Percentiles rank a stretch among this genome's conserved stretches.
Conservation (phyloP, 768 basidiomycete genomes). For the Crassisporium funariophilum region DNA sequence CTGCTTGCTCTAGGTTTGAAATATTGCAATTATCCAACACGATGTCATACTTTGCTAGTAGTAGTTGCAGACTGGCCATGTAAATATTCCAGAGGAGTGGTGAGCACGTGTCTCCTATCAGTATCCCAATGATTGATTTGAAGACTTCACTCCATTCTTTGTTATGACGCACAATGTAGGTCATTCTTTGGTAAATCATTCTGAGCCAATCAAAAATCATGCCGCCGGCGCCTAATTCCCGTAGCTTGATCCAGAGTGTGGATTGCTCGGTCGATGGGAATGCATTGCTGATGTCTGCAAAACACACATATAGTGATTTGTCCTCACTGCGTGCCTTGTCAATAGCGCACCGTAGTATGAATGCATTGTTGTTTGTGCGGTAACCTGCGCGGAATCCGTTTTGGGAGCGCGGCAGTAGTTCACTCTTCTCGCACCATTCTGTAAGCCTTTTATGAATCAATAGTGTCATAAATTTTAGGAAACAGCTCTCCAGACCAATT, state of each 20-base stretch:
- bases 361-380: slow-evolving; percentile 31
- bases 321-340: slow-evolving; percentile 17
- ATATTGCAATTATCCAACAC: too few species aligned
- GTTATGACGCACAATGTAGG: too few species aligned
- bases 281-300: slow-evolving; percentile 32
- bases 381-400: slow-evolving; percentile 30
- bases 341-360: too few species aligned
- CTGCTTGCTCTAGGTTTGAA: too few species aligned
- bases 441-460: slow-evolving; percentile 20
- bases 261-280: slow-evolving; percentile 35
- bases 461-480: slow-evolving; percentile 24
- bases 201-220: slow-evolving; percentile 31
- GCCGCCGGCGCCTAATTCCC: slow-evolving; percentile 21
- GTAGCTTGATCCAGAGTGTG: slow-evolving; percentile 34
- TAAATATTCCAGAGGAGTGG: slow-evolving; percentile 30
- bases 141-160: too few species aligned
- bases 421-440: slow-evolving; percentile 17
- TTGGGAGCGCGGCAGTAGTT: slow-evolving; percentile 28
- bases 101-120: slow-evolving; percentile 33
- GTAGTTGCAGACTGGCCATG: too few species aligned
- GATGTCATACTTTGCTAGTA: too few species aligned
- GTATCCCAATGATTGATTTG: slow-evolving; percentile 22
- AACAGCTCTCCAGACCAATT: slow-evolving; percentile 22
- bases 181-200: too few species aligned
- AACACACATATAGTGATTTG: slow-evolving; percentile 21